Percentiles rank a stretch among this genome's conserved stretches.
Evolutionary conservation across 768 basidiomycete species (phyloP).

Genomic region (Lactarius pseudohatsudake): DNA sequence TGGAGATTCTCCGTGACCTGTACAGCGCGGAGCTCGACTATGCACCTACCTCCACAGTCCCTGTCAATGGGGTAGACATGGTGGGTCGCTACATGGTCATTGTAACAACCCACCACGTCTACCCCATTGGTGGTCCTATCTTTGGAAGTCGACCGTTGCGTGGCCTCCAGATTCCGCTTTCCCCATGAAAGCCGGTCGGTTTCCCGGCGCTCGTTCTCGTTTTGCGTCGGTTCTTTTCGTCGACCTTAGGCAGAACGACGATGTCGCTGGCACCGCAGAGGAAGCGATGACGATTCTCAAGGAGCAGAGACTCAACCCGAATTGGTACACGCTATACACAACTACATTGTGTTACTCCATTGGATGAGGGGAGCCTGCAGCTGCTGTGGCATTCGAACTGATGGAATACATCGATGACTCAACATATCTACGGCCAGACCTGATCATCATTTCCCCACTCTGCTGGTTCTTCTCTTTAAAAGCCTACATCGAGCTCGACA

Average conservation of each 20-base stretch:
- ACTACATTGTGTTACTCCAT: slow-evolving; percentile 10
- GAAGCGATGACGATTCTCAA: slow-evolving; percentile 4
- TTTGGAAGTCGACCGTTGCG: no score
- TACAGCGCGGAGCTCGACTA: no score
- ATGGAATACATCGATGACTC: neutral
- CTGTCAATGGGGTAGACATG: no score
- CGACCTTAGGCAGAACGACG: slow-evolving; percentile 14
- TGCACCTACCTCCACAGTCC: no score
- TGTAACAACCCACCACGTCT: no score
- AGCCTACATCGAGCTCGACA: neutral
- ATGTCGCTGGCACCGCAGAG: neutral
- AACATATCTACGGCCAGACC: neutral
- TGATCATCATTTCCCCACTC: slow-evolving; percentile 3
- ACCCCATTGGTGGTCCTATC: no score
- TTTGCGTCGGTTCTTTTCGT: neutral
- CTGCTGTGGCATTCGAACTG: slow-evolving; percentile 14
- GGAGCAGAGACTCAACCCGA: slow-evolving; percentile 5
- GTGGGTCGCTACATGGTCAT: no score
- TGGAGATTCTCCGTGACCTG: neutral
- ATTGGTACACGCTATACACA: slow-evolving; percentile 6
- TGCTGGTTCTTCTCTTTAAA: slow-evolving; percentile 5
- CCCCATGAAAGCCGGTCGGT: no score
- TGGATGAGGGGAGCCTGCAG: slow-evolving; percentile 1
- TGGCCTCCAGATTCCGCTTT: no score
- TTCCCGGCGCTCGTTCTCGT: no score